Base-by-base conservation (phyloP, 2,329 filamentous ascomycete genomes). In the Pseudovirgaria hyperparasitica region DNA sequence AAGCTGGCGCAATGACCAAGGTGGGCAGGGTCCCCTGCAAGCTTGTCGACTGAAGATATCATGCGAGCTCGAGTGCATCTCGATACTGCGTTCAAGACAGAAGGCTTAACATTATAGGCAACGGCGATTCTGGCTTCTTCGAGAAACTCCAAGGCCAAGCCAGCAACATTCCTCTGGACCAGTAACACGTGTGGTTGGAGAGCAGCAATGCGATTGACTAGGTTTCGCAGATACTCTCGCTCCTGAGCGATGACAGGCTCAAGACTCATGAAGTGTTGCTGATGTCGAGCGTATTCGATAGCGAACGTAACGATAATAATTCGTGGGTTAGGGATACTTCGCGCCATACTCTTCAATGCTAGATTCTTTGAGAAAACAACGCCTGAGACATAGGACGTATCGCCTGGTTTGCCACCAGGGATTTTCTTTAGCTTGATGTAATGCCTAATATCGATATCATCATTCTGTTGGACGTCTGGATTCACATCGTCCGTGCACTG, bases 381-480 rank as follows among this genome's bases (percentile, higher is more conserved):
- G 1, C 90, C 92, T 7, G 90, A 93, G 10, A 96, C 79, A 51
- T 98, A 98, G n/a, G 78, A 76, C 5, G 87, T 96, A 53, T 98
- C 87, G 14, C 82, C 76, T 11, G 87, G 86, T 37, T 71, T 78
- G 10, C 86, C 87, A 10, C 90, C 87, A 1, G 86, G 82, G 9
- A 98, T 90, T 48, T 92, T 92, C 51, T 98, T 98, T 16, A 98
- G 59, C 50, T 98, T 98, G 36, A 98, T 84, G 46, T 94, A 98
- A 49, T 96, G 86, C 4, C 90, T 72, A 33, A 98, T 90, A 49
- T 98, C 90, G 66, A 98, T 96, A 46, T 90, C 82, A 50, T 98
- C 90, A 16, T 85, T 86, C 29, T 73, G 71, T 30, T 85, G 78
- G 23, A 94, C 82, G 50, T 96, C 82, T 2, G 90, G 90, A 36